These are phyloP conservation scores for Capsicum pubescens DNA, from an alignment of 257 asterid genomes.

Conservation along the genomic window DNA sequence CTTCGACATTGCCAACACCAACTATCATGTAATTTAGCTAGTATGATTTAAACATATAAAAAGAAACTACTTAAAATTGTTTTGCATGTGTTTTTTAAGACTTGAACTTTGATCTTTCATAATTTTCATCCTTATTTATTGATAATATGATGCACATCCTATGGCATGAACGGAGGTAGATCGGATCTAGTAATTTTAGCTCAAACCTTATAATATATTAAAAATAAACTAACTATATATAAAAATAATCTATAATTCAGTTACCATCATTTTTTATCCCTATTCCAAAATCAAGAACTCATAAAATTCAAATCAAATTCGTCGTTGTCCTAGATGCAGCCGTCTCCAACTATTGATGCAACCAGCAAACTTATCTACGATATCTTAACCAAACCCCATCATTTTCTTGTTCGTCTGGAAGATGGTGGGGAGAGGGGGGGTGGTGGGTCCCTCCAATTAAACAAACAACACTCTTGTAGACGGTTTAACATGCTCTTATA, in stretches of 20 bases:
- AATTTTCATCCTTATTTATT: background rate
- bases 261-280: background rate
- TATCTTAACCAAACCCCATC: conserved; percentile 1
- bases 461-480: background rate
- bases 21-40: background rate
- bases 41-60: background rate
- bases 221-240: background rate
- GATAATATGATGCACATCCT: background rate
- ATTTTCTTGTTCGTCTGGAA: background rate
- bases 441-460: background rate
- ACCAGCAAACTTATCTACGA: background rate
- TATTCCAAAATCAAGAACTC: background rate
- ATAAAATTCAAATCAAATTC: background rate
- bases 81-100: background rate
- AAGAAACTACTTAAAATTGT: background rate
- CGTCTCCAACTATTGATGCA: background rate
- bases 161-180: too few species aligned
- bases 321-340: background rate
- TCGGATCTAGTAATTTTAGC: background rate
- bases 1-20: background rate
- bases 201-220: background rate
- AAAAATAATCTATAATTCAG: background rate
- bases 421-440: background rate
- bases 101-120: background rate
- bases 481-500: conserved; percentile 8